Base-by-base conservation (phyloP, 106 monocot species). In the Acorus calamus region DNA sequence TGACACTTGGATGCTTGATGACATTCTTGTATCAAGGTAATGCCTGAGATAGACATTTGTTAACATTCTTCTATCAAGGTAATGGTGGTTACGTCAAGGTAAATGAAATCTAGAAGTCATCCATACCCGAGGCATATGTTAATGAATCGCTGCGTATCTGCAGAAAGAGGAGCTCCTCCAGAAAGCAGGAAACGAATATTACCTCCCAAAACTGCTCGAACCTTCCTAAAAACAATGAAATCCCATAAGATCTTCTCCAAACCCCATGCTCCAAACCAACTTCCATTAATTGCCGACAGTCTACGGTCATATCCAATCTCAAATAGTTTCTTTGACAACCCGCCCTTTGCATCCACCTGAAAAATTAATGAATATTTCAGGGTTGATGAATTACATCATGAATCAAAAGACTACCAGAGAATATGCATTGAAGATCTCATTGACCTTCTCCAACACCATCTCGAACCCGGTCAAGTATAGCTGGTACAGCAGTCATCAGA, bases 221-320 rank as follows among this genome's bases (percentile, higher is more conserved):
- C 85, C 59, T 99, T 99, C n/a, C 68, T 81, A 71, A 99, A 99
- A 56, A 99, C 81, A 59, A 99, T 64, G 64, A 92, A 60, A 78
- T 92, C 88, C 98, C 92, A 92, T 50, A 99, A 44, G 11, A 86
- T 14, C 72, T 79, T 92, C 81, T 99, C 98, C 61, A 83, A 44
- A 45, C 98, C 98, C 98, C 98, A 92, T 53, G 98, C 98, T 13
- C 98, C 98, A 61, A 99, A 79, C 98, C 92, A 99, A 59, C 98
- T 99, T 75, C 98, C 98, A 72, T 99, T 92, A 53, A 99, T 71
- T 61, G 98, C 98, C 47, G 78, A 68, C 57, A 99, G 66, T 71
- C 98, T 78, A 45, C 98, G 88, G 47, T 62, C 14, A 74, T 99
- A 99, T 71, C 83, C 87, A 66, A 83, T 64, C 60, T 99, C 88